Percentiles rank a stretch among this genome's conserved stretches.
Conservation (phyloP, 192 early-diverging fungal species). For the Linnemannia elongata region DNA sequence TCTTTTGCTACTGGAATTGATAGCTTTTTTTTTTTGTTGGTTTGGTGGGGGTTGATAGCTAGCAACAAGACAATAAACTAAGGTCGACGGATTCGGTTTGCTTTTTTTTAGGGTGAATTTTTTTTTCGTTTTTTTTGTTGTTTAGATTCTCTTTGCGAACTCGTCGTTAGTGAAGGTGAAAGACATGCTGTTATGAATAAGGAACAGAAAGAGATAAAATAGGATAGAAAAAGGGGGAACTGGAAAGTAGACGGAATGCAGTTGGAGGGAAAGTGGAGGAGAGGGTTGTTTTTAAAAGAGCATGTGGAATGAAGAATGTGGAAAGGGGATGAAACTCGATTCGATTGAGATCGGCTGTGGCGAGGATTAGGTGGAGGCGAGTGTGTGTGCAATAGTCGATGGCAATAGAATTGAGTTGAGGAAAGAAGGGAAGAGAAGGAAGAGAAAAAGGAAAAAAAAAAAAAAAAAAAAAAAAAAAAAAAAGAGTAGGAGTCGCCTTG, state of each 20-base stretch:
- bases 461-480: neutral
- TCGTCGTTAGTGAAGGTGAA: constrained; percentile 19
- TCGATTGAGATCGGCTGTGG: neutral
- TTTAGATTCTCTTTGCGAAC: constrained; percentile 40
- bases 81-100: neutral
- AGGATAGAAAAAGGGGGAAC: neutral
- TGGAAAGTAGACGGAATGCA: neutral
- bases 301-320: neutral
- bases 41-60: neutral
- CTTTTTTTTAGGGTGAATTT: neutral
- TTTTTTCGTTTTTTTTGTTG: constrained; percentile 27
- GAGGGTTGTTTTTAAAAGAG: neutral
- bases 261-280: neutral
- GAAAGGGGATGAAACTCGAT: neutral
- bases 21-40: neutral
- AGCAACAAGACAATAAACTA: neutral
- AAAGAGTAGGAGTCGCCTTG: neutral
- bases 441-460: neutral
- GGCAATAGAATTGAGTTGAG: neutral
- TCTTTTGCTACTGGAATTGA: neutral
- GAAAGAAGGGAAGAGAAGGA: neutral
- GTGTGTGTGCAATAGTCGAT: neutral
- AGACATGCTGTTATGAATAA: constrained; percentile 18
- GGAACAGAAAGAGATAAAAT: neutral
- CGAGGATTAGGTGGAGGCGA: neutral